These are phyloP conservation scores for Penicillium taxi DNA, from an alignment of 495 filamentous ascomycete species.

Conservation along the genomic window DNA sequence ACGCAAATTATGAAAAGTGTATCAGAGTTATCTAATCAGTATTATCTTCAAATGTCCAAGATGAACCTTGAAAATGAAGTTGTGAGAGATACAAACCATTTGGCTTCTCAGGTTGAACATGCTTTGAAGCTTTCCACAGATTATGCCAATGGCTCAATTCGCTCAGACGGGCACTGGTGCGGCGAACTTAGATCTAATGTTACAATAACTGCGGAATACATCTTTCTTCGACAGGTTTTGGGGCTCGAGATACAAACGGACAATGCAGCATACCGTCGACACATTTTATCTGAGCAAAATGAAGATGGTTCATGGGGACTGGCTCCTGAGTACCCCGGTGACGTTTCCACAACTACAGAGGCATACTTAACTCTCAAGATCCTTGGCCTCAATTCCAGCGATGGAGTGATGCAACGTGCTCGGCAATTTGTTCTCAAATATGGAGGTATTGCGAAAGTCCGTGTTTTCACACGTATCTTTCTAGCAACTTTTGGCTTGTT, in stretches of 20 bases:
- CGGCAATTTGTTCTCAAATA: slow-evolving; percentile 17
- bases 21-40: too few relatives aligned
- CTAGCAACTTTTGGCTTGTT: slow-evolving; percentile 38
- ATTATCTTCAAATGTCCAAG: too few relatives aligned
- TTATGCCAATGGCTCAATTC: neutral
- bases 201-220: slow-evolving; percentile 31
- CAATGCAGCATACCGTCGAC: slow-evolving; percentile 3
- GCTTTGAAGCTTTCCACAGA: slow-evolving; percentile 2
- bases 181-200: slow-evolving; percentile 27
- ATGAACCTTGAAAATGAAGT: too few relatives aligned
- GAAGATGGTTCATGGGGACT: slow-evolving; percentile 35
- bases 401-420: slow-evolving; percentile 21
- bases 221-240: slow-evolving; percentile 25
- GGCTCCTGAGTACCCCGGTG: slow-evolving; percentile 27
- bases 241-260: slow-evolving; percentile 16
- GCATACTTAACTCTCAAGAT: slow-evolving; percentile 38
- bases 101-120: slow-evolving; percentile 2
- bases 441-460: slow-evolving; percentile 33
- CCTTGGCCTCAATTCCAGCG: slow-evolving; percentile 15
- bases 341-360: slow-evolving; percentile 31
- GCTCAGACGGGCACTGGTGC: slow-evolving; percentile 31
- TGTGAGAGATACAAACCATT: too few relatives aligned
- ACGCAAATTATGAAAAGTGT: too few relatives aligned
- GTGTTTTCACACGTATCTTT: slow-evolving; percentile 31
- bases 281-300: slow-evolving; percentile 23